Evolutionary conservation across 1,139 yeast species (phyloP).

Genomic region (Suhomyces yuchorum): DNA sequence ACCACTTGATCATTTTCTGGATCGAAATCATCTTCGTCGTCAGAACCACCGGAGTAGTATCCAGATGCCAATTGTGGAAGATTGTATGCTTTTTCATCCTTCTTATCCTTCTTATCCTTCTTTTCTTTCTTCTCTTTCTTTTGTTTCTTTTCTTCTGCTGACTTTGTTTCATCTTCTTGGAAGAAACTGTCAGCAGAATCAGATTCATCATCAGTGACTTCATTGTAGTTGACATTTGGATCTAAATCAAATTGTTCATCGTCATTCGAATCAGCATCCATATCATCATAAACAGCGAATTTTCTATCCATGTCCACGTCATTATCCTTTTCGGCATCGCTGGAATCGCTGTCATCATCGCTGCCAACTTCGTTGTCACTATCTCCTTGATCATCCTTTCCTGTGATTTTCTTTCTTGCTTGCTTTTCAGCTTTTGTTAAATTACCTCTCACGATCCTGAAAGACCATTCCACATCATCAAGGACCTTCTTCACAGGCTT

Average conservation of each 20-base stretch:
- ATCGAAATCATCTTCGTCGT: constrained; percentile 53
- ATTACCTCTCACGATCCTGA: constrained; percentile 62
- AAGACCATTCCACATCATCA: constrained; percentile 56
- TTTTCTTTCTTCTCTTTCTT: constrained; percentile 18
- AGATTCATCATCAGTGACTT: constrained; percentile 62
- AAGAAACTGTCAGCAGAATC: constrained; percentile 43
- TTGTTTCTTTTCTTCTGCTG: constrained; percentile 14
- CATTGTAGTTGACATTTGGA: constrained; percentile 55
- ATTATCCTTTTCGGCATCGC: constrained; percentile 9
- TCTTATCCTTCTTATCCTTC: constrained; percentile 24
- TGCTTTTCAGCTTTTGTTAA: constrained; percentile 49
- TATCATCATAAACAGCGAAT: constrained; percentile 51
- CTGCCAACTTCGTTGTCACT: constrained; percentile 23
- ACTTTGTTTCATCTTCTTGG: constrained; percentile 22
- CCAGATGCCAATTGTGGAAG: constrained; percentile 79
- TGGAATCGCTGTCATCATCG: constrained; percentile 21
- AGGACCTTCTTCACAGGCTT: constrained; percentile 50
- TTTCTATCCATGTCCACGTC: constrained; percentile 29
- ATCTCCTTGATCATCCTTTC: constrained; percentile 23
- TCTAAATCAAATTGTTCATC: constrained; percentile 40
- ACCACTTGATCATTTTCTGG: constrained; percentile 63
- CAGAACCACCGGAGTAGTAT: constrained; percentile 77
- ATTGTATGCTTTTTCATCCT: constrained; percentile 22
- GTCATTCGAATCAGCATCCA: constrained; percentile 58
- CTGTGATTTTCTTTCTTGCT: constrained; percentile 30